These are phyloP conservation scores for Inonotus hispidus DNA, from an alignment of 1,284 basidiomycete genomes.

Conservation along the genomic window DNA sequence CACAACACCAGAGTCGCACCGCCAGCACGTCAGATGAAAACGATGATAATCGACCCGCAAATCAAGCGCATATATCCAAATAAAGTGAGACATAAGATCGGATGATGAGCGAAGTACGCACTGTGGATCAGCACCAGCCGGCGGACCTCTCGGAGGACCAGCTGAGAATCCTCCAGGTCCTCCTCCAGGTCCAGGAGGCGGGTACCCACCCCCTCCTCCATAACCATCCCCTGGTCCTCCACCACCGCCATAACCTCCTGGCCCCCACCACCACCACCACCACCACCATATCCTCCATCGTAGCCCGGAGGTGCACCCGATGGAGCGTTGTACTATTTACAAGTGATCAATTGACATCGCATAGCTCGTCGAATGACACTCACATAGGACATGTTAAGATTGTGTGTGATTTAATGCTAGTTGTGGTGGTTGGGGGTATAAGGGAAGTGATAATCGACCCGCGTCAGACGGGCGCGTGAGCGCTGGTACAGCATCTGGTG, in stretches of 20 bases:
- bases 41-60: neutral
- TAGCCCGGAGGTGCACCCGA: conserved; percentile 2
- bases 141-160: conserved; percentile 36
- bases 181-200: conserved; percentile 30
- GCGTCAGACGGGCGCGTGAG: neutral
- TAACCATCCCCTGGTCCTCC: conserved; percentile 17
- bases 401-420: neutral
- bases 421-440: neutral
- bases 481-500: neutral
- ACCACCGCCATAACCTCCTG: conserved; percentile 17
- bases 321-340: conserved; percentile 11
- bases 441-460: neutral
- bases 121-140: conserved; percentile 68
- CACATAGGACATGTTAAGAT: conserved; percentile 8
- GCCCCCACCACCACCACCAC: conserved; percentile 27
- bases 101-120: conserved; percentile 25
- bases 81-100: conserved; percentile 25
- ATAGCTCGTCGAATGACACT: neutral
- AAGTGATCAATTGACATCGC: neutral
- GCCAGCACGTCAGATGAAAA: neutral
- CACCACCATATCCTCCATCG: conserved; percentile 16
- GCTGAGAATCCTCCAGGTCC: conserved; percentile 39
- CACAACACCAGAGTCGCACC: neutral
- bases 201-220: conserved; percentile 31
- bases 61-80: conserved; percentile 8